phyloP scores from a whole-genome alignment of 371 early-diverging fungal species.

The Actinomucor elegans region DNA sequence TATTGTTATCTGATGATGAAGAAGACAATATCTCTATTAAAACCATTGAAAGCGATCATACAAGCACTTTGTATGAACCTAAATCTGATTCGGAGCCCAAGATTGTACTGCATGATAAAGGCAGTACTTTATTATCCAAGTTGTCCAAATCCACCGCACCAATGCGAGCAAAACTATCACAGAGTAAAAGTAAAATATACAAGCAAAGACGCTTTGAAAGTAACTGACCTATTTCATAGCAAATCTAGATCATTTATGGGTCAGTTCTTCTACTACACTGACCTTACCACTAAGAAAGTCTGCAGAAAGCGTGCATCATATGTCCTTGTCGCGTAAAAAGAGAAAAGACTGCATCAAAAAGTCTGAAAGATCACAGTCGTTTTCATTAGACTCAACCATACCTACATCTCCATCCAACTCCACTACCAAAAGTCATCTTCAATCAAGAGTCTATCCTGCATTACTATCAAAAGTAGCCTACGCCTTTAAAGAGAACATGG shows the following conservation, averaged over 20 bases:
- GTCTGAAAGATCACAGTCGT: constrained; percentile 30
- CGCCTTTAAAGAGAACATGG: constrained; percentile 62
- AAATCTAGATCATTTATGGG: constrained; percentile 17
- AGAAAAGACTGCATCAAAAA: constrained; percentile 29
- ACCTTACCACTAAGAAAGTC: constrained; percentile 40
- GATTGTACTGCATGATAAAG: constrained; percentile 28
- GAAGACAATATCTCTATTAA: constrained; percentile 8
- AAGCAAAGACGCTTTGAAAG: background rate
- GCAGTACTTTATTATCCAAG: constrained; percentile 33
- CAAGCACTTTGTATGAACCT: constrained; percentile 25
- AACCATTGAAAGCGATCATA: constrained; percentile 10
- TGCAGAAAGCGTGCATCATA: constrained; percentile 34
- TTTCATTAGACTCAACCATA: constrained; percentile 39
- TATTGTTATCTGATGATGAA: constrained; percentile 13
- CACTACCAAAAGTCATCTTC: constrained; percentile 17
- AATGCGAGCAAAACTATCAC: constrained; percentile 45
- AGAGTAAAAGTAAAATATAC: constrained; percentile 24
- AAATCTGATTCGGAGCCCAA: constrained; percentile 30
- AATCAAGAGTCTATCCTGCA: constrained; percentile 69
- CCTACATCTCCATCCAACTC: background rate
- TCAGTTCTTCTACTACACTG: constrained; percentile 26
- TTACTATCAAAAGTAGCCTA: constrained; percentile 78
- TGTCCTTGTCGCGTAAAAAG: constrained; percentile 23
- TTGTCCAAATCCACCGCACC: constrained; percentile 48
- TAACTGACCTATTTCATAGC: constrained; percentile 9